Percentiles rank a stretch among this genome's conserved stretches.
Conservation (phyloP, 148 eudicot genomes). For the Camellia sinensis region DNA sequence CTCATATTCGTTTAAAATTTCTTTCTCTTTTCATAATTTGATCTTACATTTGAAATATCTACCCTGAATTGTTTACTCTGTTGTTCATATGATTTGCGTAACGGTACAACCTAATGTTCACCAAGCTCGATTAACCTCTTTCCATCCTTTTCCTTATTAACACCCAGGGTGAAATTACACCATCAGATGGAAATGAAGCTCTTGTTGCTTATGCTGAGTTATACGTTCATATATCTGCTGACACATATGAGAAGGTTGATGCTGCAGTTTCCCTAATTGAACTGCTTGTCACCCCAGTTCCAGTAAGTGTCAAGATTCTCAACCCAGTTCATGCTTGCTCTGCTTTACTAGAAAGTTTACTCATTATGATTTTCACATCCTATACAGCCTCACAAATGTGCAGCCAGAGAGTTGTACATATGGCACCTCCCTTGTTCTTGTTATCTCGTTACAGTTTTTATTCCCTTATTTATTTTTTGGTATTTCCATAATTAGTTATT, state of each 20-base stretch:
- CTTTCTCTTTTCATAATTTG: neutral
- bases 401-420: neutral
- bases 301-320: constrained; percentile 44
- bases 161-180: constrained; percentile 54
- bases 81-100: neutral
- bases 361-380: neutral
- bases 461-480: neutral
- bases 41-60: neutral
- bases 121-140: too few species aligned
- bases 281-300: constrained; percentile 63
- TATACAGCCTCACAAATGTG: neutral
- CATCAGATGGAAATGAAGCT: constrained; percentile 55
- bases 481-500: neutral
- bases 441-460: neutral
- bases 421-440: neutral
- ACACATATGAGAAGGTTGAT: constrained; percentile 91
- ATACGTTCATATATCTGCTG: constrained; percentile 68
- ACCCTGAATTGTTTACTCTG: neutral
- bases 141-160: constrained; percentile 8
- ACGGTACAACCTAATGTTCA: neutral
- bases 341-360: neutral
- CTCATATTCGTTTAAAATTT: neutral
- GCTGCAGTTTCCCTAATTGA: constrained; percentile 79
- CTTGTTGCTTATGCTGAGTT: constrained; percentile 56
- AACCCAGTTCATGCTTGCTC: neutral